Conservation (phyloP, 352 stramenopile species). For the Phytophthora palmivora region DNA sequence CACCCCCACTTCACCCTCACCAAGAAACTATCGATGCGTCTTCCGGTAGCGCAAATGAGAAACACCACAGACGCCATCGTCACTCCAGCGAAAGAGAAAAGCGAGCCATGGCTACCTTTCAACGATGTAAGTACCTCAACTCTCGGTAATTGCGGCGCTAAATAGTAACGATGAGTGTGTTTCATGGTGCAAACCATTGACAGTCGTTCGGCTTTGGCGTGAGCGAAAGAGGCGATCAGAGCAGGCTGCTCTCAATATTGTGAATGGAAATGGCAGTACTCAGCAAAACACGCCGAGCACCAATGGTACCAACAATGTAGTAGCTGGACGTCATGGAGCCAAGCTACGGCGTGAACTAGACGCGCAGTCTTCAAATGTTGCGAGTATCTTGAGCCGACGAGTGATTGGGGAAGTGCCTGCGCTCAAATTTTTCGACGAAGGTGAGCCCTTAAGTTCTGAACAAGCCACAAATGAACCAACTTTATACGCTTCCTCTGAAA, state of each 20-base stretch:
- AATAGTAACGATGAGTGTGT: not conserved
- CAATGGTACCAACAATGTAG: conserved; percentile 10
- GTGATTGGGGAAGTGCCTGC: conserved; percentile 77
- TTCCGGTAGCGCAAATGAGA: conserved; percentile 14
- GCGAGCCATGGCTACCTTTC: conserved; percentile 58
- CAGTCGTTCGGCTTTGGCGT: conserved; percentile 72
- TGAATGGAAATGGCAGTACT: conserved; percentile 44
- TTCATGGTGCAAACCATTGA: not conserved
- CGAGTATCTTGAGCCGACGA: conserved; percentile 77
- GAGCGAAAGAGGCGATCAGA: conserved; percentile 61
- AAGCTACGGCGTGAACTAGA: conserved; percentile 65
- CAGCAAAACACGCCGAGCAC: conserved; percentile 12
- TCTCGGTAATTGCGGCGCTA: not conserved
- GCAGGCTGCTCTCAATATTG: conserved; percentile 52
- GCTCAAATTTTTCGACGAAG: conserved; percentile 83
- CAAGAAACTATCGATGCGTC: conserved; percentile 14
- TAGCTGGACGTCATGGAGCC: conserved; percentile 31
- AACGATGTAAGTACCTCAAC: conserved; percentile 47
- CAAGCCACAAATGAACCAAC: conserved; percentile 8
- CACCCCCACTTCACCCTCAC: conserved; percentile 9
- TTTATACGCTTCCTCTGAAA: not conserved
- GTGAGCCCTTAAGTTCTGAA: not conserved
- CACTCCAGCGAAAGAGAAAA: conserved; percentile 27
- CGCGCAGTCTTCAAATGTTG: conserved; percentile 70
- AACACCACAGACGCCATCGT: conserved; percentile 9